Base-by-base conservation (phyloP, 139 green algal genomes). In the Closterium sp. region DNA sequence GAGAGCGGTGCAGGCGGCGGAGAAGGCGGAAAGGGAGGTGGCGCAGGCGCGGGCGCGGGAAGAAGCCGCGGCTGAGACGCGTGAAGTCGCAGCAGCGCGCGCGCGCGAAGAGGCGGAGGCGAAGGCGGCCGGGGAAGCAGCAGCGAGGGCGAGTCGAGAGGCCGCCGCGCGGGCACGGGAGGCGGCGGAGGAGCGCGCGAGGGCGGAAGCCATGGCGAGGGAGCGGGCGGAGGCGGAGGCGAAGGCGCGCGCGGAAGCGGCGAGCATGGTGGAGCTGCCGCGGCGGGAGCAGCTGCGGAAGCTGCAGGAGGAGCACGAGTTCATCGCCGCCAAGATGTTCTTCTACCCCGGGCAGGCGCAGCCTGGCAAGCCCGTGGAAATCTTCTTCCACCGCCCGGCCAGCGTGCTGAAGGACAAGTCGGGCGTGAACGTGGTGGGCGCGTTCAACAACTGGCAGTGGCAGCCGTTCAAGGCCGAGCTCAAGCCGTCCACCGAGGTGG, bases 391-490 rank as follows among this genome's bases (percentile, higher is more conserved):
- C 64, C 87, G 81, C 35, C 31, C 33, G 28, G n/a, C 91, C 0
- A 86, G n/a, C 21, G 38, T n/a, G 83, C 35, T 93, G 21, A 87
- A 88, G 32, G 38, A 88, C 0, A 87, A 92, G 1, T 31, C 86
- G 0, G 33, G 21, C 30, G 88, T 93, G 32, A 38, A 87, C 55
- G 55, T 93, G 4, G 89, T 92, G 31, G 90, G 90, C 32, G 90
- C 33, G 25, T 93, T 92, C 86, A 93, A 93, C 66, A 33, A 89
- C 81, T 93, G 90, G 90, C 90, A 89, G 21, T 93, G 90, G 90
- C 32, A 88, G 55, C 88, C 88, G 19, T 91, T 91, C 64, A 86
- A 87, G 64, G 33, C 23, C 9, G 88, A 55, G 35, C 38, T 93
- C n/a, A 81, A 93, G n/a, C 55, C 32, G 88, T 93, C 76, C 88